Percentiles rank a stretch among this genome's conserved stretches.
Conservation (phyloP, 305 asterid species). For the Rubia occidens region DNA sequence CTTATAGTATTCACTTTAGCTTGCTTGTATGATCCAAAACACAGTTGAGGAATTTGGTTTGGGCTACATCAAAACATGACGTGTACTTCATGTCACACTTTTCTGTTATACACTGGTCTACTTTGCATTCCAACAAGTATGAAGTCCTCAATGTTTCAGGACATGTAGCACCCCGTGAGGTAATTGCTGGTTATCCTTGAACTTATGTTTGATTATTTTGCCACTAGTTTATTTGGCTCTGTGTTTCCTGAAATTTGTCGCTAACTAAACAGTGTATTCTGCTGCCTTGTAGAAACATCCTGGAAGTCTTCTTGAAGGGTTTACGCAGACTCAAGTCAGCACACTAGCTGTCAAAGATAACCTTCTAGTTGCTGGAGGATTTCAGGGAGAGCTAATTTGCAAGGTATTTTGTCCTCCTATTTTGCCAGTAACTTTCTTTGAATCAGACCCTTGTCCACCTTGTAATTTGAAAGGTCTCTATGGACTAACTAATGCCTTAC, state of each 20-base stretch:
- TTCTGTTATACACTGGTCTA: conserved; percentile 36
- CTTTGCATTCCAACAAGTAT: conserved; percentile 26
- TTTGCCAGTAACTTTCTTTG: background rate
- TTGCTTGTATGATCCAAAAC: conserved; percentile 12
- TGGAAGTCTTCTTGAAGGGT: conserved; percentile 89
- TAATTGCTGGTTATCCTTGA: conserved; percentile 23
- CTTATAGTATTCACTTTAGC: background rate
- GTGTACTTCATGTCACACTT: conserved; percentile 39
- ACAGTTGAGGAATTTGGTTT: conserved; percentile 42
- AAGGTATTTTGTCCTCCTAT: conserved; percentile 38
- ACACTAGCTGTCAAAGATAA: conserved; percentile 87
- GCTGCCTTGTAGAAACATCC: conserved; percentile 67
- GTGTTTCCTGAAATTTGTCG: background rate
- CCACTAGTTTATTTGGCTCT: background rate
- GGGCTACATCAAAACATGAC: conserved; percentile 39
- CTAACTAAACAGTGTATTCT: background rate
- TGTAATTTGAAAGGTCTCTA: background rate
- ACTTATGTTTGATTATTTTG: background rate
- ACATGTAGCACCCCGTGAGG: conserved; percentile 89
- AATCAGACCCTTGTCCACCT: background rate
- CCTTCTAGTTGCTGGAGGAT: conserved; percentile 91
- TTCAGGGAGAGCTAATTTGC: conserved; percentile 85
- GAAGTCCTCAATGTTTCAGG: conserved; percentile 75
- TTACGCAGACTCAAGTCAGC: conserved; percentile 87
- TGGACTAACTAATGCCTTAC: background rate